A percentile compares a stretch with the other conserved stretches of the same genome.
Conservation (phyloP, 2,329 filamentous ascomycete species). For the Cladosporium sp. region DNA sequence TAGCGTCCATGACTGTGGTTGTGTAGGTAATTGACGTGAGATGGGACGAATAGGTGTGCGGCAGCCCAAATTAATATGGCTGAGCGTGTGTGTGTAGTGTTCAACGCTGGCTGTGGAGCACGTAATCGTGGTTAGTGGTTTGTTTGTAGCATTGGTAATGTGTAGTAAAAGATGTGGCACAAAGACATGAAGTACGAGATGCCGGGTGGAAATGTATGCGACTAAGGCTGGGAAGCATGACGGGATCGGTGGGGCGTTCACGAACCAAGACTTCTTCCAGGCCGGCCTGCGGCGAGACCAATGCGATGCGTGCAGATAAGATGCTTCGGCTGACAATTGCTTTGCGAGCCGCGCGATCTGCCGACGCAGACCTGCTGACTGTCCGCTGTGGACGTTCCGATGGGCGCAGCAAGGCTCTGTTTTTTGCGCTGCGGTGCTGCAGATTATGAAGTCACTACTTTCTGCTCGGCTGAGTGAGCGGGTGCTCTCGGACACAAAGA, state of each 20-base stretch:
- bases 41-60: neutral
- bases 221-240: neutral
- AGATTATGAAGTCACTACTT: neutral
- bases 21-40: neutral
- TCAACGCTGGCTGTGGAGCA: neutral
- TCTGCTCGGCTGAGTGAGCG: neutral
- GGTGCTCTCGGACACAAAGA: neutral
- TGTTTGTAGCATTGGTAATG: slow-evolving; percentile 6
- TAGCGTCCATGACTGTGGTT: slow-evolving; percentile 6
- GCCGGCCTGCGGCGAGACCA: slow-evolving; percentile 2
- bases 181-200: neutral
- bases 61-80: neutral
- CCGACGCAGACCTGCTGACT: neutral
- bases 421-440: neutral
- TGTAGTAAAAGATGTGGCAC: neutral
- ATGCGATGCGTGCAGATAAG: neutral
- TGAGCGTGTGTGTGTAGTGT: neutral
- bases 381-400: no score
- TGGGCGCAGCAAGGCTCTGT: neutral
- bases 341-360: neutral
- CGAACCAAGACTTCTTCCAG: slow-evolving; percentile 11
- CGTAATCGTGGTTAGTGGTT: neutral
- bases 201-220: neutral
- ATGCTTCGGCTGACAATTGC: neutral
- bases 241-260: slow-evolving; percentile 5